Evolutionary conservation across 2,329 filamentous ascomycete genomes (phyloP).

Genomic region (Camillea tinctor): DNA sequence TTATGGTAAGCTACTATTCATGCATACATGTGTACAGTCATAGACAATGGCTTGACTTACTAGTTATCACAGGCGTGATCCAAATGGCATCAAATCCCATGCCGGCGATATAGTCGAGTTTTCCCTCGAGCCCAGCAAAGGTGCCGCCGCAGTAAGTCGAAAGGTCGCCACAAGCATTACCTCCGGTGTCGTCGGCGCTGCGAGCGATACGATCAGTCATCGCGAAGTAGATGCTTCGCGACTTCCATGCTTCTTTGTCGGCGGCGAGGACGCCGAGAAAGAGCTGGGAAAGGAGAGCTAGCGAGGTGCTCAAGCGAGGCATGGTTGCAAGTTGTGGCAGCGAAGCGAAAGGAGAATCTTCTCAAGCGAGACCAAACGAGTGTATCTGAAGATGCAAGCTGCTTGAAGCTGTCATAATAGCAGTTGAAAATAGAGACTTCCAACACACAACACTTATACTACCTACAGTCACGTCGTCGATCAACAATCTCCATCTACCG

Average conservation of each 20-base stretch:
- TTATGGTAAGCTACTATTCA: not conserved
- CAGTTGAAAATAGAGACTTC: not conserved
- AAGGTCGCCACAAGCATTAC: slow-evolving; percentile 41
- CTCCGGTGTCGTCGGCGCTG: slow-evolving; percentile 44
- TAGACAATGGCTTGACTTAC: slow-evolving; percentile 27
- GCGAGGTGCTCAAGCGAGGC: slow-evolving; percentile 9
- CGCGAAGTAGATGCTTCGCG: slow-evolving; percentile 57
- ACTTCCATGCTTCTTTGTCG: slow-evolving; percentile 47
- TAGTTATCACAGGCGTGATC: slow-evolving; percentile 56
- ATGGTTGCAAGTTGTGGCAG: slow-evolving; percentile 8
- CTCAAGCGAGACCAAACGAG: not conserved
- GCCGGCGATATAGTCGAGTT: slow-evolving; percentile 62
- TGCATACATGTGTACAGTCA: not conserved
- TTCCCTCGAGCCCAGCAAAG: slow-evolving; percentile 55
- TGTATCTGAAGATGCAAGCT: not conserved
- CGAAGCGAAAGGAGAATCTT: not conserved
- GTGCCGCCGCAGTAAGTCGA: slow-evolving; percentile 59
- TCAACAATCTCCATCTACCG: slow-evolving; percentile 1
- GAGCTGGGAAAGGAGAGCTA: slow-evolving; percentile 16
- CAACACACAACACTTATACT: not conserved
- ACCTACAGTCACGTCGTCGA: not conserved
- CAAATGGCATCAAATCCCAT: slow-evolving; percentile 60
- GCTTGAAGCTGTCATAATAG: not conserved
- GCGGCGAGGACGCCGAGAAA: slow-evolving; percentile 26
- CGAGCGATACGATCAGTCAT: slow-evolving; percentile 57